Base-by-base conservation (phyloP, 2,329 filamentous ascomycete genomes). In the Triangularia setosa region DNA sequence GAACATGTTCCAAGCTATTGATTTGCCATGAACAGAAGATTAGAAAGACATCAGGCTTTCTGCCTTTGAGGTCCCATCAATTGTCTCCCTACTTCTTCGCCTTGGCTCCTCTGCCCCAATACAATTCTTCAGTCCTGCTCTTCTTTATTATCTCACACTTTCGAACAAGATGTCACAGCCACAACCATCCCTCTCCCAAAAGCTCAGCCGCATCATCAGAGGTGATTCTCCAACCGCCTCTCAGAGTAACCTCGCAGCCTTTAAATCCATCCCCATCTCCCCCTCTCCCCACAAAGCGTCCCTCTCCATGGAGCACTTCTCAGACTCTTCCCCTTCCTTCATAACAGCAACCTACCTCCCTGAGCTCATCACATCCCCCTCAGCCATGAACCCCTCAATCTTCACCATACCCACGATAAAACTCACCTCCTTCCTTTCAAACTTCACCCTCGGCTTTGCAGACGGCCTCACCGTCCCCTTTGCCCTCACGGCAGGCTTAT, bases 401-500 rank as follows among this genome's bases (percentile, higher is more conserved):
- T 48, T 40, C n/a, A 5, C 23, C 21, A 9, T 30, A 6, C 25
- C 58, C 35, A 53, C 7, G 8, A 27, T 60, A 12, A 28, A 24
- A 33, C 40, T 60, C 6, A 21, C 12, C 1, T 24, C 35, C n/a
- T 60, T 60, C 40, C 40, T 33, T 24, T 60, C 58, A 60, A 60
- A 60, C 58, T 44, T 60, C 35, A 53, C 58, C 58, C 25, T 92
- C 66, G 90, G 90, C 24, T 86, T 92, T 67, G 87, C 89, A 0
- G 90, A 92, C 76, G 90, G 90, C 14, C 78, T 92, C 65, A 92
- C 89, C 0, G 90, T 92, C 0, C 90, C 90, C 0, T 92, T 92
- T 70, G 90, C 90, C 23, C 78, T 92, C 12, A 91, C 89, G 0
- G 89, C 90, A 0, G 89, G 90, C 3, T 79, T 92, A 2, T 85